phyloP scores from a whole-genome alignment of 2,329 filamentous ascomycete species.

The Colletotrichum horii region DNA sequence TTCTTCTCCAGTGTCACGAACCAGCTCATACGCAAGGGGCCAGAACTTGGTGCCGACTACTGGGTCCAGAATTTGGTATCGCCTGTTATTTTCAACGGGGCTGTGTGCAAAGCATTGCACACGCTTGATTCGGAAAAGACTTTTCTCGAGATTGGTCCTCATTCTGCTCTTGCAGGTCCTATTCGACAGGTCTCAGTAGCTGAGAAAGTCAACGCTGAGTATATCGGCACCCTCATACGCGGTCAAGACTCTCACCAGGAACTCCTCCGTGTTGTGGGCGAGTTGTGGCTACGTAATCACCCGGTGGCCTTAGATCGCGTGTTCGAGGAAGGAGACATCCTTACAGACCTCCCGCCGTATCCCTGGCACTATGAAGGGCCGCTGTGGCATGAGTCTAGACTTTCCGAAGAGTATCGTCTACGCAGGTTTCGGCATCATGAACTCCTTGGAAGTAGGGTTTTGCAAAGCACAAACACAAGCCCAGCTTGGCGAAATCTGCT shows the following conservation, averaged over 20 bases:
- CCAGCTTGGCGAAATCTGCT: neutral
- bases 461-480: neutral
- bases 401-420: neutral
- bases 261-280: constrained; percentile 11
- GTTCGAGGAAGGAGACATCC: neutral
- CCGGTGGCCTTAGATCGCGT: neutral
- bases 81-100: neutral
- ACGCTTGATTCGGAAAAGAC: neutral
- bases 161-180: constrained; percentile 1
- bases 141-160: neutral
- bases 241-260: neutral
- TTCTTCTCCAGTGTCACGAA: constrained; percentile 31
- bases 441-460: neutral
- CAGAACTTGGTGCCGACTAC: neutral
- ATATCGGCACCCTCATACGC: constrained; percentile 5
- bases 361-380: neutral
- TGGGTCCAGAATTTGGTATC: constrained; percentile 3
- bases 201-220: neutral
- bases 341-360: neutral
- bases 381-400: neutral
- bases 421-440: neutral
- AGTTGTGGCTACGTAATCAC: constrained; percentile 7
- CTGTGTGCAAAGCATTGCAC: neutral
- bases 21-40: constrained; percentile 22
- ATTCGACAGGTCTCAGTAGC: constrained; percentile 32